Conservation (phyloP, 371 early-diverging fungal genomes). For the Nosema granulosis region DNA sequence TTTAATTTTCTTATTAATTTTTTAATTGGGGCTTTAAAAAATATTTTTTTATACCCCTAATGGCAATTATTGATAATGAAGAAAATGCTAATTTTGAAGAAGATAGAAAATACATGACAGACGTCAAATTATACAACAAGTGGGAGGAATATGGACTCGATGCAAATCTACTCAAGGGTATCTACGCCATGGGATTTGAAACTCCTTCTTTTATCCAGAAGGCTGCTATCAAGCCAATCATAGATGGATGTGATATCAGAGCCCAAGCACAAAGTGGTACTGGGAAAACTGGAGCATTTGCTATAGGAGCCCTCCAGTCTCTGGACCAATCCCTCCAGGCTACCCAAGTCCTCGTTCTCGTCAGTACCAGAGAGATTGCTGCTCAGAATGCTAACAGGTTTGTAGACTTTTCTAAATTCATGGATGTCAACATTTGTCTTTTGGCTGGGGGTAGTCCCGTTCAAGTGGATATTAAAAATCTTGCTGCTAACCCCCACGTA, state of each 20-base stretch:
- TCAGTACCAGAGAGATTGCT: conserved; percentile 97
- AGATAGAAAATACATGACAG: not conserved
- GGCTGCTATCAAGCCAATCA: conserved; percentile 89
- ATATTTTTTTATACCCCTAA: conserved; percentile 28
- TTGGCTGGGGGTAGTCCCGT: conserved; percentile 92
- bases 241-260: conserved; percentile 77
- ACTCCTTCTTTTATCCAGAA: conserved; percentile 95
- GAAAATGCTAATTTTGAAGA: conserved; percentile 57
- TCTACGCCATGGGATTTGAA: conserved; percentile 94
- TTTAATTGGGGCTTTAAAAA: not conserved
- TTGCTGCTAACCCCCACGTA: conserved; percentile 75
- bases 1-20: no score
- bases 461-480: conserved; percentile 78
- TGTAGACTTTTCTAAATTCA: conserved; percentile 79
- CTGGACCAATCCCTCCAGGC: conserved; percentile 76
- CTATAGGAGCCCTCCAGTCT: conserved; percentile 85
- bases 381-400: conserved; percentile 87
- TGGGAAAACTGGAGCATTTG: conserved; percentile 99
- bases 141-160: conserved; percentile 93
- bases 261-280: conserved; percentile 75
- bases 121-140: conserved; percentile 68
- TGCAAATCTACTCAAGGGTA: conserved; percentile 88
- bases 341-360: conserved; percentile 90
- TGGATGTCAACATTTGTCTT: conserved; percentile 84
- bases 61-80: conserved; percentile 35